Evolutionary conservation across 2,329 filamentous ascomycete genomes (phyloP).

Genomic region (Penicillium sp.): DNA sequence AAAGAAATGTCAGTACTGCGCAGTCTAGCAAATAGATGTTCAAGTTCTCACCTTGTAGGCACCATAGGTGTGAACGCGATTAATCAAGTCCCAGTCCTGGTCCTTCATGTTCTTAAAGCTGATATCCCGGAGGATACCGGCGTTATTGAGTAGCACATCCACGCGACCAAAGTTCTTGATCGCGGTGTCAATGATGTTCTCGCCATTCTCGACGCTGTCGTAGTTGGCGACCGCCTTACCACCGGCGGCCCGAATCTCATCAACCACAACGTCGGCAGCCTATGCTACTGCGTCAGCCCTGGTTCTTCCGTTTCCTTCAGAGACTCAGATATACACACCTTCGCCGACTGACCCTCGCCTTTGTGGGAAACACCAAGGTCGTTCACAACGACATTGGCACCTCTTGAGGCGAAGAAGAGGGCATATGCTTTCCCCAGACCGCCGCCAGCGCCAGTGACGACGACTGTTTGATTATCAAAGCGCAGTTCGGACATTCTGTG

Average conservation of each 20-base stretch:
- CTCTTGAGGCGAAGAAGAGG: conserved; percentile 82
- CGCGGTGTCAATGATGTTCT: conserved; percentile 73
- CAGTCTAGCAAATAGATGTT: background rate
- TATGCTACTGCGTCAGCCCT: too few species aligned
- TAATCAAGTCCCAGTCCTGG: conserved; percentile 91
- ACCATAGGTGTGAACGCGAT: conserved; percentile 85
- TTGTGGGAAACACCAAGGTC: conserved; percentile 90
- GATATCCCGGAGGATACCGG: conserved; percentile 87
- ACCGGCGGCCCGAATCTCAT: conserved; percentile 64
- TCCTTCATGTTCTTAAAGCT: conserved; percentile 99
- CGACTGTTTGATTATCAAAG: conserved; percentile 83
- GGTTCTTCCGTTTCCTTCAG: too few species aligned
- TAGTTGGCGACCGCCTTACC: conserved; percentile 98
- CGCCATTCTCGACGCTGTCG: conserved; percentile 75
- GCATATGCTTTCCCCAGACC: conserved; percentile 78
- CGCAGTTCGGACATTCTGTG: conserved; percentile 62
- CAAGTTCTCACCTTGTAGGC: conserved; percentile 66
- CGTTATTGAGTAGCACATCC: conserved; percentile 96
- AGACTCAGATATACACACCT: conserved; percentile 52
- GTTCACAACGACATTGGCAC: conserved; percentile 93
- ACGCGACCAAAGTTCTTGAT: conserved; percentile 58
- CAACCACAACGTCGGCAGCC: conserved; percentile 54
- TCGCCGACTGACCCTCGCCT: conserved; percentile 80
- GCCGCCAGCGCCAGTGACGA: conserved; percentile 79
- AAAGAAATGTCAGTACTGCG: conserved; percentile 14